Percentiles rank a stretch among this genome's conserved stretches.
Conservation (phyloP, 345 rosid species). For the Gossypium arboreum region DNA sequence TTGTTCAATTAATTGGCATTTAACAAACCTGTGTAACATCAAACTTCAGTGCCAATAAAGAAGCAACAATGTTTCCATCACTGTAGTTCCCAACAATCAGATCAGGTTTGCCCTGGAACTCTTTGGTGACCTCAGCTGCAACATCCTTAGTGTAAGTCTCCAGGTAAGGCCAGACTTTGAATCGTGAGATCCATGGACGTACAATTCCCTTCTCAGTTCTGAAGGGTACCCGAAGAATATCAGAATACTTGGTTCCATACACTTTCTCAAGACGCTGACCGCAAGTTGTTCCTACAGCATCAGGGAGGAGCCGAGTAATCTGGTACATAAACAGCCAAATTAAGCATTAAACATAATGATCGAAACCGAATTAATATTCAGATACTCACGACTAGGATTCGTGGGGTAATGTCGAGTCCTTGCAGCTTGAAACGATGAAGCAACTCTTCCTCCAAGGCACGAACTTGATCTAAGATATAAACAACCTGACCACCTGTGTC, state of each 20-base stretch:
- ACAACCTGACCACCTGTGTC: conserved; percentile 99
- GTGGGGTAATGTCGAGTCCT: conserved; percentile 78
- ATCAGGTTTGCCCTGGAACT: conserved; percentile 84
- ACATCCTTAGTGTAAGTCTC: conserved; percentile 88
- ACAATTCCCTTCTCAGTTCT: conserved; percentile 66
- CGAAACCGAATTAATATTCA: not conserved
- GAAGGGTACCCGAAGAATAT: conserved; percentile 82
- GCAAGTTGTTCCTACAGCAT: conserved; percentile 83
- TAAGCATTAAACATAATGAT: conserved; percentile 13
- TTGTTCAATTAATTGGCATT: not conserved
- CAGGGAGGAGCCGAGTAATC: conserved; percentile 81
- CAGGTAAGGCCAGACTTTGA: conserved; percentile 92
- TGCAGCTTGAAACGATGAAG: conserved; percentile 73
- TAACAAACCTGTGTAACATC: conserved; percentile 80
- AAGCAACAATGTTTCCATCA: conserved; percentile 89
- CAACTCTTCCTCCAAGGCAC: conserved; percentile 84
- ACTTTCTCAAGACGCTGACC: conserved; percentile 89
- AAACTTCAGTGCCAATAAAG: conserved; percentile 69
- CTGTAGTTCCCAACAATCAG: conserved; percentile 87
- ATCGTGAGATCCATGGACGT: conserved; percentile 82
- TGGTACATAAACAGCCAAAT: conserved; percentile 23
- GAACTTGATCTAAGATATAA: conserved; percentile 90
- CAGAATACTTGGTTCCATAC: conserved; percentile 62
- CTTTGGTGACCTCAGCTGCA: conserved; percentile 59
- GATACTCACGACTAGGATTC: conserved; percentile 72